phyloP scores from a whole-genome alignment of 345 rosid species.

The Microcos paniculata region DNA sequence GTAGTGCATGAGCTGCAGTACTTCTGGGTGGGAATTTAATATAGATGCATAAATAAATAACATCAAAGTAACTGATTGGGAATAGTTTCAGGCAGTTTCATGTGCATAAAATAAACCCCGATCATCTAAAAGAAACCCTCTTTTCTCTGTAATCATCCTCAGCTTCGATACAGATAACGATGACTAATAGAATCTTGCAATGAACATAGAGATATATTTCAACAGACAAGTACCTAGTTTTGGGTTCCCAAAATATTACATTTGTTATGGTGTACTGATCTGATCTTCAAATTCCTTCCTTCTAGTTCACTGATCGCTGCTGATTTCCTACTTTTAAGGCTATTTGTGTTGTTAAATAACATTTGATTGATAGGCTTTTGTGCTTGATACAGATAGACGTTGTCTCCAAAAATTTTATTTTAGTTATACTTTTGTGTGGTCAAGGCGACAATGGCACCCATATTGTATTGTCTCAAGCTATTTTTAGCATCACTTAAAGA shows the following conservation, averaged over 20 bases:
- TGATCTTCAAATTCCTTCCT: conserved; percentile 2
- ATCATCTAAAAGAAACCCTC: conserved; percentile 29
- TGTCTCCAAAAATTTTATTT: conserved; percentile 27
- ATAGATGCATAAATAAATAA: no score
- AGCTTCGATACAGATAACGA: conserved; percentile 19
- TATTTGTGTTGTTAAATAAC: conserved; percentile 18
- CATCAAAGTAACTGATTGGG: conserved; percentile 26
- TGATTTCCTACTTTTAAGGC: conserved; percentile 31
- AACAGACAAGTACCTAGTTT: conserved; percentile 26
- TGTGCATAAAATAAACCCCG: conserved; percentile 21
- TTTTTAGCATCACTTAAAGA: conserved; percentile 30
- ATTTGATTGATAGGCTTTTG: conserved; percentile 21
- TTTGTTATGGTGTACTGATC: conserved; percentile 14
- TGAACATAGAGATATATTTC: conserved; percentile 29
- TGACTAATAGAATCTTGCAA: conserved; percentile 31
- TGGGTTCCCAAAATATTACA: conserved; percentile 30
- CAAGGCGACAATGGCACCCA: conserved; percentile 12
- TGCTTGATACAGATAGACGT: conserved; percentile 32
- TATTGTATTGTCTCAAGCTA: conserved; percentile 25
- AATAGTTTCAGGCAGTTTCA: conserved; percentile 31
- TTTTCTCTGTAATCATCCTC: conserved; percentile 33
- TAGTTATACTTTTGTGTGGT: conserved; percentile 21
- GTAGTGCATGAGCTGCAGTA: conserved; percentile 29
- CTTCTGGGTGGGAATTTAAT: no score
- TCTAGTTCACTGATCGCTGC: conserved; percentile 19